Conservation (phyloP, 2,329 filamentous ascomycete species). For the Fusarium sp. region DNA sequence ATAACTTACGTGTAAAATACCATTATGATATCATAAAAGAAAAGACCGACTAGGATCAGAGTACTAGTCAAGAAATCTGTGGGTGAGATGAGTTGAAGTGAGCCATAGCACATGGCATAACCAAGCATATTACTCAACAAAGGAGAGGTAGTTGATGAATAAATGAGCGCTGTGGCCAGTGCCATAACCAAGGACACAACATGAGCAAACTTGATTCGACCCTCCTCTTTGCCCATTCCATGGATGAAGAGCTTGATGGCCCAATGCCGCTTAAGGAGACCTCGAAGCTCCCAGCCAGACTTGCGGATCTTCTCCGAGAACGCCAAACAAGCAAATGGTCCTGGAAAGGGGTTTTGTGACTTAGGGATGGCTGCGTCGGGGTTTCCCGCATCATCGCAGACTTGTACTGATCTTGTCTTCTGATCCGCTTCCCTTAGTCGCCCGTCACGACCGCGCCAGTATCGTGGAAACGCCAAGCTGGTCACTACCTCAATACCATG, state of each 20-base stretch:
- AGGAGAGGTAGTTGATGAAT: slow-evolving; percentile 68
- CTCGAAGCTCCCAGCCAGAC: slow-evolving; percentile 58
- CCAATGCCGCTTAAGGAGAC: slow-evolving; percentile 61
- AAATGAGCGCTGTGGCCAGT: slow-evolving; percentile 63
- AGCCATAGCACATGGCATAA: slow-evolving; percentile 84
- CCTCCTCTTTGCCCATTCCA: slow-evolving; percentile 56
- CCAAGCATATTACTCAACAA: slow-evolving; percentile 84
- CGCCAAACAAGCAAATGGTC: slow-evolving; percentile 46
- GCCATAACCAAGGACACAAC: slow-evolving; percentile 64
- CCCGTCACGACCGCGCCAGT: slow-evolving; percentile 63
- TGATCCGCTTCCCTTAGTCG: slow-evolving; percentile 56
- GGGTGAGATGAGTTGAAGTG: slow-evolving; percentile 84
- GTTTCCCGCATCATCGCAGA: slow-evolving; percentile 48
- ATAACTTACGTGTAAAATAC: slow-evolving; percentile 78
- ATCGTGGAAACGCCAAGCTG: slow-evolving; percentile 76
- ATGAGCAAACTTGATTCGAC: slow-evolving; percentile 64
- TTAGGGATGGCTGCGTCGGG: slow-evolving; percentile 34
- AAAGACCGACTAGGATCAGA: slow-evolving; percentile 78
- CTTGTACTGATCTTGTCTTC: slow-evolving; percentile 49
- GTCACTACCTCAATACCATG: slow-evolving; percentile 72
- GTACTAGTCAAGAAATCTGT: slow-evolving; percentile 87
- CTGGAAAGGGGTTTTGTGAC: slow-evolving; percentile 44
- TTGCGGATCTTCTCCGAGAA: slow-evolving; percentile 35
- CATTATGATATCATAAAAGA: slow-evolving; percentile 95
- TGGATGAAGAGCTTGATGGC: slow-evolving; percentile 59